These are phyloP conservation scores for Podospora didyma DNA, from an alignment of 495 filamentous ascomycete species.

Conservation along the genomic window DNA sequence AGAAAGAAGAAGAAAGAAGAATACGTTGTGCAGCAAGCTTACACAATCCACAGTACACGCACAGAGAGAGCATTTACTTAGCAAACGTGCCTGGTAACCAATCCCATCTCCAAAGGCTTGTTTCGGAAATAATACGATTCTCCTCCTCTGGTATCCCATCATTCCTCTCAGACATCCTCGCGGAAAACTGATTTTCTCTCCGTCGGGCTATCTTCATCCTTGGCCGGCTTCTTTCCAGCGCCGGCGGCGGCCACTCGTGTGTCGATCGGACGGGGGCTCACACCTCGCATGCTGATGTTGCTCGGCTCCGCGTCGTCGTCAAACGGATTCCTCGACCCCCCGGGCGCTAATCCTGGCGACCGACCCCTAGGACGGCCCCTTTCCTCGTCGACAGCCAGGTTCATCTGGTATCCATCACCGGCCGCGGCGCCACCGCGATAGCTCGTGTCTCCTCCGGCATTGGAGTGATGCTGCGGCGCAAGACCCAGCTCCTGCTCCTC, in stretches of 20 bases:
- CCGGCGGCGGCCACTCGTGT: constrained; percentile 27
- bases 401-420: constrained; percentile 42
- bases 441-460: constrained; percentile 2
- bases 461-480: constrained; percentile 15
- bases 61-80: too few relatives aligned
- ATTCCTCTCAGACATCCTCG: constrained; percentile 40
- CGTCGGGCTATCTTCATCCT: constrained; percentile 28
- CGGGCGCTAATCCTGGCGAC: constrained; percentile 13
- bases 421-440: constrained; percentile 16
- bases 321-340: constrained; percentile 46
- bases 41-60: background rate
- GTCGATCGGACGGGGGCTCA: constrained; percentile 53
- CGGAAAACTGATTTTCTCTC: constrained; percentile 49
- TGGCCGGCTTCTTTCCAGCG: constrained; percentile 13
- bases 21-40: background rate
- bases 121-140: too few relatives aligned
- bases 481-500: constrained; percentile 61
- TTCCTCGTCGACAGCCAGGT: constrained; percentile 32
- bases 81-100: too few relatives aligned
- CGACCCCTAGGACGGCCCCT: constrained; percentile 32
- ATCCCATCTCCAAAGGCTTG: too few relatives aligned
- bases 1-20: background rate
- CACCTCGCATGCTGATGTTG: constrained; percentile 50
- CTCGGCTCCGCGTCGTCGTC: constrained; percentile 53
- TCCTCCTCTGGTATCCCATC: too few relatives aligned